These are phyloP conservation scores for Diaporthe aspalathi DNA, from an alignment of 2,329 filamentous ascomycete genomes.

Conservation along the genomic window DNA sequence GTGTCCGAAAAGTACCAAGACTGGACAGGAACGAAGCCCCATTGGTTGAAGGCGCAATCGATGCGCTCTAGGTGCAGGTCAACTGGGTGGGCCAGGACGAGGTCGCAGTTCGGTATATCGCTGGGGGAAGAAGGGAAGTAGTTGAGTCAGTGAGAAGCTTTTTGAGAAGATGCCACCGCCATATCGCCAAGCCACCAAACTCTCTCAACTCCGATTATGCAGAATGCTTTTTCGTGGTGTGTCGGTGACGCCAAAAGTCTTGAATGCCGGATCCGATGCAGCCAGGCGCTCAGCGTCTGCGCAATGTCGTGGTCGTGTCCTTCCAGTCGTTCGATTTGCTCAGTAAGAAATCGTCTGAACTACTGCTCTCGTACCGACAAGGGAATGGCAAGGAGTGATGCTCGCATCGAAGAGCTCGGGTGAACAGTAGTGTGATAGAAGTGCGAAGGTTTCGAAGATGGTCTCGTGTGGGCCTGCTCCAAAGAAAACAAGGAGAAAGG, in stretches of 20 bases:
- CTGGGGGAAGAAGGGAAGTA: slow-evolving; percentile 19
- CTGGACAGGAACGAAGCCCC: not conserved
- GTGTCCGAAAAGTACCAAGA: not conserved
- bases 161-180: slow-evolving; percentile 21
- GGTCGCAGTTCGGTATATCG: not conserved
- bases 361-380: slow-evolving; percentile 41
- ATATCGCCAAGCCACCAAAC: slow-evolving; percentile 36
- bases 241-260: slow-evolving; percentile 5
- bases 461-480: not conserved
- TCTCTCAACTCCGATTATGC: slow-evolving; percentile 37
- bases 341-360: slow-evolving; percentile 11
- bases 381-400: slow-evolving; percentile 46
- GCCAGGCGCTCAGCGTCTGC: slow-evolving; percentile 36
- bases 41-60: slow-evolving; percentile 5
- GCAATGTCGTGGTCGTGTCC: slow-evolving; percentile 11
- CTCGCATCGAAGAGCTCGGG: slow-evolving; percentile 46
- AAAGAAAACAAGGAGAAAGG: not conserved
- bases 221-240: slow-evolving; percentile 25
- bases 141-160: slow-evolving; percentile 1
- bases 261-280: slow-evolving; percentile 34
- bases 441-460: not conserved
- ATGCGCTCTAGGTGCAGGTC: slow-evolving; percentile 14
- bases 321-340: slow-evolving; percentile 13
- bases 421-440: slow-evolving; percentile 37
- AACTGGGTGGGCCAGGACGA: not conserved